Base-by-base conservation (phyloP, 495 filamentous ascomycete species). In the Penicillium salamii region DNA sequence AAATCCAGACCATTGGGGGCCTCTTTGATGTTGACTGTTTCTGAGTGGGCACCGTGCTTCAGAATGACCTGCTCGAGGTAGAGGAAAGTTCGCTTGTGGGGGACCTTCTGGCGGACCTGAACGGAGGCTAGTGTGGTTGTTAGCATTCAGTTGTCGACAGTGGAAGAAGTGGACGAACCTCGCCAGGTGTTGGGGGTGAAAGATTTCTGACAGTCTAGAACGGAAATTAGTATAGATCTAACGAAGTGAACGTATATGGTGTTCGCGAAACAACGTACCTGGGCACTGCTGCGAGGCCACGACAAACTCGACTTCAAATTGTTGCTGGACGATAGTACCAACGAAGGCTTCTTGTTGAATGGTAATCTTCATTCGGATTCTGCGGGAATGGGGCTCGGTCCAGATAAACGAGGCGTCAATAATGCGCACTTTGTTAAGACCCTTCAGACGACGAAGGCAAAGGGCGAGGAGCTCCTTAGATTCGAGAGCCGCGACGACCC, bases 1-100 rank as follows among this genome's bases (percentile, higher is more conserved):
- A 99, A 99, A 63, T 99, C 95, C 37, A 99, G 80, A 15, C 95
- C 95, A 59, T 96, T 86, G 63, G 87, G 89, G 7, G 86, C 85
- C 61, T 98, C 93, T 59, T 95, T 96, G 68, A 98, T 97, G 67
- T 96, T 97, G 65, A 95, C 87, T 1, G 91, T 89, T 52, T 99
- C 91, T 54, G 83, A 84, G 65, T 99, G 93, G 2, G 92, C 93
- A 23, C 81, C 80, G 61, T 96, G 87, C 71, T 95, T 96, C 23
- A 99, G 74, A 64, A 99, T 96, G 20, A 97, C 76, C 70, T 99
- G 95, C 59, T 99, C 95, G 13, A 98, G 87, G 69, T 89, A 95
- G 7, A 97, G 72, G 72, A 99, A 97, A 5, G 93, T 97, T 53
- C 95, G 80, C 78, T 99, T 99, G 69, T 99, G 95, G 0, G 88